These are phyloP conservation scores for Camellia lanceoleosa DNA, from an alignment of 148 eudicot species.

Conservation along the genomic window DNA sequence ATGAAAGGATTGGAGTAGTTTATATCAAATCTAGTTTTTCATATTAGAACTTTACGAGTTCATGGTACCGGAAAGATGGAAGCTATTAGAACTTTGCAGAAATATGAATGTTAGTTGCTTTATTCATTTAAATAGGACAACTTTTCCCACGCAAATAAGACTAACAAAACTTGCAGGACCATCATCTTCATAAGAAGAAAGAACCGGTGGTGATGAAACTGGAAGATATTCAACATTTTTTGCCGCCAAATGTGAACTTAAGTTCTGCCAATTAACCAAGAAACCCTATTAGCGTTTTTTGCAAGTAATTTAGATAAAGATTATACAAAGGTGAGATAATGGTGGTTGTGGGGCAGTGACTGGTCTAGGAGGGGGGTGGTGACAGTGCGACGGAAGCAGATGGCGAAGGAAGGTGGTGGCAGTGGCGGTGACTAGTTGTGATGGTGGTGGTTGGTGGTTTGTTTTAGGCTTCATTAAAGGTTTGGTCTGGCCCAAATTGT, in stretches of 20 bases:
- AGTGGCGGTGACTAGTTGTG: no score
- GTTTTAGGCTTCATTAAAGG: no score
- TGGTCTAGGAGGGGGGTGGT: no score
- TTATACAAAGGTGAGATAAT: not conserved
- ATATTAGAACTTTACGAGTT: not conserved
- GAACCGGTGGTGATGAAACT: slow-evolving; percentile 74
- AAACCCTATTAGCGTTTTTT: not conserved
- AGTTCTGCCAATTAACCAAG: slow-evolving; percentile 40
- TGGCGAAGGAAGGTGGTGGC: no score
- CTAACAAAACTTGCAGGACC: slow-evolving; percentile 35
- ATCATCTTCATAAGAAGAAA: slow-evolving; percentile 49
- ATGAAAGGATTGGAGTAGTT: no score
- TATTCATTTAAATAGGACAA: not conserved
- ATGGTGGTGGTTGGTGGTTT: no score
- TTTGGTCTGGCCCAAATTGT: no score
- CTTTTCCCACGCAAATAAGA: not conserved
- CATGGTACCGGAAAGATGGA: slow-evolving; percentile 28
- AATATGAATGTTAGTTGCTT: not conserved
- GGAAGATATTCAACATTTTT: slow-evolving; percentile 46
- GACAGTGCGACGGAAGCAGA: no score
- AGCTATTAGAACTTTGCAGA: slow-evolving; percentile 6
- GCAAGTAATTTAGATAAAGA: not conserved
- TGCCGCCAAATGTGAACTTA: slow-evolving; percentile 45
- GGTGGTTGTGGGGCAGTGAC: no score
- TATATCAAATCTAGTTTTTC: no score